Evolutionary conservation across 1,284 basidiomycete species (phyloP).

Genomic region (Fomitopsis schrenkii): DNA sequence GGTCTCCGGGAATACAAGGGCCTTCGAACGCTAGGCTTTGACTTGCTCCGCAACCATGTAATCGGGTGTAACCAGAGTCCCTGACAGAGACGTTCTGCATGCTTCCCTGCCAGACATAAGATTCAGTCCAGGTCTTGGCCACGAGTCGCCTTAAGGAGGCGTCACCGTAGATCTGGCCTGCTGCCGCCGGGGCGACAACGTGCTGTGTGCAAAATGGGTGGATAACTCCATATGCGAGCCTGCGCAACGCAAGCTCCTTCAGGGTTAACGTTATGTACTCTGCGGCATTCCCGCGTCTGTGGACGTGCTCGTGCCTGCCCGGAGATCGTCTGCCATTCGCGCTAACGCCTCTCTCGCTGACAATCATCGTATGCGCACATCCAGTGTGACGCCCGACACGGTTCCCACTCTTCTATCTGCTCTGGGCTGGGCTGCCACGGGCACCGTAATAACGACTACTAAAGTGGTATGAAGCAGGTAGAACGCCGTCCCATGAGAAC

Average conservation of each 20-base stretch:
- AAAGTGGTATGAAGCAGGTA: conserved; percentile 6
- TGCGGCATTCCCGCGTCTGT: background rate
- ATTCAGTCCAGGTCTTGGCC: background rate
- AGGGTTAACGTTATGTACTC: background rate
- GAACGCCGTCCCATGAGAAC: conserved; percentile 16
- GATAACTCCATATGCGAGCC: background rate
- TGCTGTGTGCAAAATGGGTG: background rate
- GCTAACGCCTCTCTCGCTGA: background rate
- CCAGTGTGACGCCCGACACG: background rate
- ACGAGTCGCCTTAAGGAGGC: background rate
- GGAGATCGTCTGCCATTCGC: background rate
- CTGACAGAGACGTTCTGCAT: background rate
- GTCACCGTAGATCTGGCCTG: background rate
- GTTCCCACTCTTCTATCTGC: background rate
- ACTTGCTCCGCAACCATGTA: background rate
- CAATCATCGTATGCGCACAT: background rate
- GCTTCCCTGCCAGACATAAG: background rate
- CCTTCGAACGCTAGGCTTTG: background rate
- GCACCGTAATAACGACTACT: background rate
- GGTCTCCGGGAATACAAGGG: background rate
- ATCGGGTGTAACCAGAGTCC: background rate
- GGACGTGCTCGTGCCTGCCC: background rate
- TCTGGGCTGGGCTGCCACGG: background rate
- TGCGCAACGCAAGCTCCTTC: background rate
- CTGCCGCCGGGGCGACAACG: background rate